Evolutionary conservation across 2,329 filamentous ascomycete species (phyloP).

Genomic region (Epichloe glyceriae): DNA sequence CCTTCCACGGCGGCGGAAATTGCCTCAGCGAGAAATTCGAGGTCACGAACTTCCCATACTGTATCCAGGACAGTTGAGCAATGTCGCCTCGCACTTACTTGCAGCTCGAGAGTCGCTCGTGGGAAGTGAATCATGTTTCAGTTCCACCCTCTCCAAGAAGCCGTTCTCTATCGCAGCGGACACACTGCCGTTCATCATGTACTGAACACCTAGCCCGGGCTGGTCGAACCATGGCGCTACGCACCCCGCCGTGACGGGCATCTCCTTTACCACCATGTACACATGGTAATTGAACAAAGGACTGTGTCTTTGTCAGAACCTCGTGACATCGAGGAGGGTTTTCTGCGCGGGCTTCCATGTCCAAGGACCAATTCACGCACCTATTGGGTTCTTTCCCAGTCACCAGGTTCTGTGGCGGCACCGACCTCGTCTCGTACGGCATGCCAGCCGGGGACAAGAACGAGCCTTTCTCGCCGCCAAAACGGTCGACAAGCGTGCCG

Average conservation of each 20-base stretch:
- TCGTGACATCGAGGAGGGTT: no score
- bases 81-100: background rate
- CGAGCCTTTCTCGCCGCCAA: background rate
- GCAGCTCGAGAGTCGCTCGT: background rate
- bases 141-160: background rate
- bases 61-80: background rate
- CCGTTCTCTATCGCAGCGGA: background rate
- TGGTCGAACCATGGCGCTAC: conserved; percentile 2
- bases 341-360: background rate
- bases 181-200: background rate
- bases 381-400: background rate
- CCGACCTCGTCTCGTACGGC: background rate
- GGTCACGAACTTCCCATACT: background rate
- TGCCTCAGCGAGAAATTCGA: no score
- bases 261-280: background rate
- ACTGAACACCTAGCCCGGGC: background rate
- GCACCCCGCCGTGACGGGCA: background rate
- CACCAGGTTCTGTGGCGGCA: background rate
- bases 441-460: background rate
- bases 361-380: background rate
- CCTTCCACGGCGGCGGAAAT: no score
- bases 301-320: background rate
- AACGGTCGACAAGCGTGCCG: background rate
- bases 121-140: no score
- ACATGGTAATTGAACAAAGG: background rate